Base-by-base conservation (phyloP, 345 rosid species). In the Microthlaspi erraticum region DNA sequence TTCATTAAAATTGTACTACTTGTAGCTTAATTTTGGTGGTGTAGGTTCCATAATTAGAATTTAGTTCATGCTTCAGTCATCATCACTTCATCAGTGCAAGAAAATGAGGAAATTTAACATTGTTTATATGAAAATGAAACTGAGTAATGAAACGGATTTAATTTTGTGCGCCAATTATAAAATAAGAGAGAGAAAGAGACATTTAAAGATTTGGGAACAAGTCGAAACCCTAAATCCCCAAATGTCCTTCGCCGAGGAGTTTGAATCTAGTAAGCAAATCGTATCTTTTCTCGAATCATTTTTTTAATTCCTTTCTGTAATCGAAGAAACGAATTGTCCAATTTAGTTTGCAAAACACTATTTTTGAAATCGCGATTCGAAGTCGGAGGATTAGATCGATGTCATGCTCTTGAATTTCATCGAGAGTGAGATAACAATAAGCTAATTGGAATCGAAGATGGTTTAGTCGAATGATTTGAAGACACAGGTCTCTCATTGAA, bases 191-290 rank as follows among this genome's bases (percentile, higher is more conserved):
- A 14, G 49, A 41, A 11, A 5, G 7, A 12, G 3, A 26, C 0
- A 26, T 11, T 20, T 50, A 23, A 50, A 50, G 55, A 51, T 33
- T 26, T 26, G 57, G 10, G 36, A 51, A 51, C 29, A 52, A 17
- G 29, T 13, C 32, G 32, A 43, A 50, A 45, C 63, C 54, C 66
- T 49, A 58, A 52, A 50, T 23, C 0, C 78, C 77, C 62, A 62
- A 78, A 77, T 78, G 81, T 78, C 81, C 0, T 78, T 68, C 50
- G 73, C 73, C 8, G 81, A 78, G 18, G 81, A 78, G 50, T 78
- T 78, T 32, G 81, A 78, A 78, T 43, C 78, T 4, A 78, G 81
- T 73, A 78, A 78, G 78, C 58, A 19, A 43, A 33, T 45, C 55
- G 17, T 18, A 17, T 66, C 60, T 34, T 34, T 16, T 8, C 68